Percentiles rank a stretch among this genome's conserved stretches.
Conservation (phyloP, 139 green algal species). For the Haematococcus sp. region DNA sequence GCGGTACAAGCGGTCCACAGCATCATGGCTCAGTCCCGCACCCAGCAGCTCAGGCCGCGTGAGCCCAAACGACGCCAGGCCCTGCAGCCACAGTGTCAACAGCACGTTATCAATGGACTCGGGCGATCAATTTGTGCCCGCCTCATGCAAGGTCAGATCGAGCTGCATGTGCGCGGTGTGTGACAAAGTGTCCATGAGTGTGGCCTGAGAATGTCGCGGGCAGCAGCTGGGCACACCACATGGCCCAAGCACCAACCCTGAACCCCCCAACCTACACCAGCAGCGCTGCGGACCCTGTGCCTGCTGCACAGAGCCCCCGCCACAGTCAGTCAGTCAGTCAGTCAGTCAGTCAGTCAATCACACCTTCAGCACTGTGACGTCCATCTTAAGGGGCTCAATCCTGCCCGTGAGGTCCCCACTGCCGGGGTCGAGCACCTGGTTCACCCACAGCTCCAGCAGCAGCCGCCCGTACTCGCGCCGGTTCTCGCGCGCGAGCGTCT, state of each 20-base stretch:
- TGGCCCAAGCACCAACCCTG: not conserved
- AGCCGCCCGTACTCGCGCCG: constrained; percentile 22
- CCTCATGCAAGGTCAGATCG: not conserved
- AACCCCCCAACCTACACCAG: not conserved
- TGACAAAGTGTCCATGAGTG: no score
- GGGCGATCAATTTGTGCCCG: no score
- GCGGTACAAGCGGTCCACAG: constrained; percentile 46
- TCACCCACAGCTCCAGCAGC: constrained; percentile 49
- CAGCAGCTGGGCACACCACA: no score
- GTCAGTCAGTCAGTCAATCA: not conserved
- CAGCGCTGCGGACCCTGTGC: not conserved
- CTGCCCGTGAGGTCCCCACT: not conserved
- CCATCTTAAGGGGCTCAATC: constrained; percentile 7
- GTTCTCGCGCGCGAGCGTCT: constrained; percentile 20
- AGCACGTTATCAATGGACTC: no score
- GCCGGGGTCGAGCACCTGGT: constrained; percentile 34
- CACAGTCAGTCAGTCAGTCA: not conserved
- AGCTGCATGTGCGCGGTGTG: no score
- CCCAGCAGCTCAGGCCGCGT: constrained; percentile 38
- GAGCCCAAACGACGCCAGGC: constrained; percentile 31
- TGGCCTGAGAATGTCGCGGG: no score
- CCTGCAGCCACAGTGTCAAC: not conserved
- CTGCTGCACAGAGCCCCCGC: not conserved
- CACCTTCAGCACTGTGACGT: constrained; percentile 26
- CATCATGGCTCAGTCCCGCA: constrained; percentile 38